Conservation (phyloP, 495 filamentous ascomycete genomes). For the Penicillium canariense region DNA sequence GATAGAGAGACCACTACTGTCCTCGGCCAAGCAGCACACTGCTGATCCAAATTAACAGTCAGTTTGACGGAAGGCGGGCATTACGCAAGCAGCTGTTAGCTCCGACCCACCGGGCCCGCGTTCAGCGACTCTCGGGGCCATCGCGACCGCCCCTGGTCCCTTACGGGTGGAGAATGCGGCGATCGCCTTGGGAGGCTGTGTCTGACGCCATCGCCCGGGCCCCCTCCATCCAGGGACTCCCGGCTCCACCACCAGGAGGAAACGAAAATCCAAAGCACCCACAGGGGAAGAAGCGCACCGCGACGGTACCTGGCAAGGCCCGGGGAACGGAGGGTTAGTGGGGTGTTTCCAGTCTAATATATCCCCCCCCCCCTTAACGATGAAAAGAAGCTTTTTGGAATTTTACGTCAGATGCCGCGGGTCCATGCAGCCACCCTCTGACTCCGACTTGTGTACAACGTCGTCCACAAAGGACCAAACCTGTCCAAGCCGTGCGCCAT, state of each 20-base stretch:
- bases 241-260: slow-evolving; percentile 7
- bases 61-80: slow-evolving; percentile 24
- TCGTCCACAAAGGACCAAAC: neutral
- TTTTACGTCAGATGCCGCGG: neutral
- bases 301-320: neutral
- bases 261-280: neutral
- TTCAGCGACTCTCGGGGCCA: slow-evolving; percentile 39
- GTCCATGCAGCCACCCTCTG: neutral
- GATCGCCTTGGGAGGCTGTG: slow-evolving; percentile 35
- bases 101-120: slow-evolving; percentile 36
- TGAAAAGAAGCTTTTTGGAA: slow-evolving; percentile 5
- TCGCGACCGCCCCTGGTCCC: slow-evolving; percentile 35
- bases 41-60: slow-evolving; percentile 42
- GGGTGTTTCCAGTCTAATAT: neutral
- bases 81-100: slow-evolving; percentile 46
- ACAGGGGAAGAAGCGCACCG: neutral
- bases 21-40: slow-evolving; percentile 12
- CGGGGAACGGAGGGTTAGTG: neutral
- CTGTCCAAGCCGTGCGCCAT: neutral
- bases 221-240: slow-evolving; percentile 13
- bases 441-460: neutral
- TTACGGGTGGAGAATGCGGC: slow-evolving; percentile 46
- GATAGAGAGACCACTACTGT: slow-evolving; percentile 17
- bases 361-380: neutral
- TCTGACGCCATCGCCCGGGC: slow-evolving; percentile 32